Percentiles rank a stretch among this genome's conserved stretches.
Evolutionary conservation across 2,329 filamentous ascomycete species (phyloP).

Genomic region (Aspergillus latus): DNA sequence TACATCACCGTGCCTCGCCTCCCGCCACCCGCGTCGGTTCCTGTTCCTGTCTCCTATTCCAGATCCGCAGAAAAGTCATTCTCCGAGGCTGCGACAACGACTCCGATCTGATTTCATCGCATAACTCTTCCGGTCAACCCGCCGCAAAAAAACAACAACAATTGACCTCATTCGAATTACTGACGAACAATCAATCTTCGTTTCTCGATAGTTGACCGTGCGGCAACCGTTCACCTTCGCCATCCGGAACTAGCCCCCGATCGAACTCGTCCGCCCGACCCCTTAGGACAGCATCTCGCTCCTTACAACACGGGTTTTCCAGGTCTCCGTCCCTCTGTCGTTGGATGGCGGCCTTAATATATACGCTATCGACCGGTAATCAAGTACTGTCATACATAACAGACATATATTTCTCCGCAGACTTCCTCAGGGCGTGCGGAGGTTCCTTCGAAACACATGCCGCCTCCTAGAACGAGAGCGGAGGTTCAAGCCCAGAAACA

Average conservation of each 20-base stretch:
- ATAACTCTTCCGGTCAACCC: constrained; percentile 7
- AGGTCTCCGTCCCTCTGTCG: not conserved
- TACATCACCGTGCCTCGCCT: constrained; percentile 4
- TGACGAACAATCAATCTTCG: not conserved
- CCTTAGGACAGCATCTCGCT: constrained; percentile 1
- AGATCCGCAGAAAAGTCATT: constrained; percentile 1
- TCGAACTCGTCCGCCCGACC: constrained; percentile 1
- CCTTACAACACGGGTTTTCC: not conserved
- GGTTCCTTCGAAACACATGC: constrained; percentile 43
- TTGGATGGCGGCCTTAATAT: constrained; percentile 25
- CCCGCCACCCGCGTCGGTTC: constrained; percentile 3
- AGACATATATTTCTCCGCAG: constrained; percentile 25
- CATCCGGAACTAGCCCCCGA: constrained; percentile 6
- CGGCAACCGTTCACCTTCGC: not conserved
- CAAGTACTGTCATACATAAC: constrained; percentile 16
- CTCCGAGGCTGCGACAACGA: not conserved
- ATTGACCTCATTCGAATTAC: not conserved
- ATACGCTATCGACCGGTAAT: constrained; percentile 10
- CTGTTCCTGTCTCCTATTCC: constrained; percentile 11
- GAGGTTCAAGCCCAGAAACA: constrained; percentile 60
- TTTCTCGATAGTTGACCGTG: not conserved
- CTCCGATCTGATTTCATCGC: not conserved
- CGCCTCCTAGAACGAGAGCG: constrained; percentile 44
- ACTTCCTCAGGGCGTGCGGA: constrained; percentile 26
- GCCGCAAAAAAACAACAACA: not conserved